Evolutionary conservation across 202 grass and related monocot species (phyloP), one percentile per base, ranked within the genome.

Genomic region (Setaria viridis): DNA sequence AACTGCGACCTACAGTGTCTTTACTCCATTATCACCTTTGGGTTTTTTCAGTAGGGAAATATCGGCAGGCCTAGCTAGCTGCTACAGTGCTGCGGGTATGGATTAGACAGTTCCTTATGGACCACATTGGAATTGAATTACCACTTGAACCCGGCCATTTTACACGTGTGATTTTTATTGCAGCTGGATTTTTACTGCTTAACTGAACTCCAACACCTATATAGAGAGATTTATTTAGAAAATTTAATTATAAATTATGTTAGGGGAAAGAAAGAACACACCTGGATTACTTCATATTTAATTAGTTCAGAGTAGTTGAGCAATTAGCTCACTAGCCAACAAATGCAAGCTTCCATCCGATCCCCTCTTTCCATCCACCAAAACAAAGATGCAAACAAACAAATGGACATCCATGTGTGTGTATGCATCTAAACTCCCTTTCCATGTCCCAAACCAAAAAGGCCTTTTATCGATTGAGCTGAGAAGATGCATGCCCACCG

Each of bases 311-410:
- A 57, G 51, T 34, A 57, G 33, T n/a, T 54, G 11, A 57, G 11
- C 79, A 49, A 41, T 10, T 85, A 17, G 9, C 21, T 48, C 11
- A 58, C 11, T 47, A 80, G 48, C 55, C 29, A 86, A 86, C 53
- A 69, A 85, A 21, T 53, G 32, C 42, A 80, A 87, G 60, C 80
- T 59, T 78, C 80, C 29, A 71, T 56, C 14, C 14, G 39, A 41
- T 41, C 39, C 39, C 39, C 39, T 41, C 39, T 41, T 41, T 41
- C 39, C 39, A 41, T 41, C 39, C 39, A 67, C 13, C 34, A 32
- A 72, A 85, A 16, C 34, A 30, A 39, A 5, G 6, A 21, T 21
- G 55, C 19, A 42, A 85, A 41, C 53, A 41, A 77, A 67, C 72
- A 75, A 19, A 47, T 55, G 85, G 76, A 37, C 72, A 90, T 59